Conservation (phyloP, 257 asterid species). For the Solanum habrochaites region DNA sequence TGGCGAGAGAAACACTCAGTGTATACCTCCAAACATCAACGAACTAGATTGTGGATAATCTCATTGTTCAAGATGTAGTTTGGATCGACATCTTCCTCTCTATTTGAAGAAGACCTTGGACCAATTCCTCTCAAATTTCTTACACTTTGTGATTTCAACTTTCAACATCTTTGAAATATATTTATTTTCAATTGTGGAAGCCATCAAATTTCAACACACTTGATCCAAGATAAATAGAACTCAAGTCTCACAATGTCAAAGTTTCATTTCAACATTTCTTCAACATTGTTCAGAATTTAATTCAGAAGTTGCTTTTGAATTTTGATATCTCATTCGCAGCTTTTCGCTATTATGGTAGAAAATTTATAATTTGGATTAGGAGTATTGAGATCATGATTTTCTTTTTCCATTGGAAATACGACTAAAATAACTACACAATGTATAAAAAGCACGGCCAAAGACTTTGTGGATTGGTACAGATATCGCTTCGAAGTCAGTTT, state of each 20-base stretch:
- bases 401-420: too few relatives aligned
- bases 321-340: background rate
- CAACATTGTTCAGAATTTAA: background rate
- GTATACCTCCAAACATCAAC: background rate
- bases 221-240: background rate
- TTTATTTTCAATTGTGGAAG: background rate
- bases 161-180: background rate
- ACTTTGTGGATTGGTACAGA: too few relatives aligned
- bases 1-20: background rate
- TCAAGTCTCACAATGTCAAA: background rate
- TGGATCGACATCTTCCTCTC: background rate
- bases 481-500: too few relatives aligned
- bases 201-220: background rate
- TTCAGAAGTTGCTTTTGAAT: background rate
- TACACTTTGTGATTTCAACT: background rate
- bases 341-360: background rate
- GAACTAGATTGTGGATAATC: background rate
- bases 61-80: background rate
- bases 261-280: background rate
- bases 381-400: too few relatives aligned
- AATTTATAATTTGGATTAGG: too few relatives aligned
- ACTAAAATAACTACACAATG: too few relatives aligned
- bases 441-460: too few relatives aligned
- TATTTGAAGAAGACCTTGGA: background rate
- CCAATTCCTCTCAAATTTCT: too few relatives aligned